Base-by-base conservation (phyloP, 768 basidiomycete genomes). In the Lepiota subincarnata region DNA sequence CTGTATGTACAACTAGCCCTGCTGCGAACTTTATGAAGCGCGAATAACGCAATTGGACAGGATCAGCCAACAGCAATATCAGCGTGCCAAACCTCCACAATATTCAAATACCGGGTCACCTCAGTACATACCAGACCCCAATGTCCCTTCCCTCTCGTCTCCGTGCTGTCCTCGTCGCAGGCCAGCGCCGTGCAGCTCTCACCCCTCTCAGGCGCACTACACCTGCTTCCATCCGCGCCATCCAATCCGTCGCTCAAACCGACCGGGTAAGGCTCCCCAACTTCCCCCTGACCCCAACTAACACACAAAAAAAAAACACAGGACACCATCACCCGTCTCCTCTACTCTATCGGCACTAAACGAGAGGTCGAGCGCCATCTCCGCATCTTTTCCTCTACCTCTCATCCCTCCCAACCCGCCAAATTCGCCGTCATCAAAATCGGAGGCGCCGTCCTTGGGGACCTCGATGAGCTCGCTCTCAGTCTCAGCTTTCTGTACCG, bases 391-490 rank as follows among this genome's bases (percentile, higher is more conserved):
- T 92, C 93, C 8, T 87, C 91, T n/a, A 87, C 92, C 18, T 90
- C 92, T 6, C 86, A 94, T 63, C 83, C 88, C 2, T 85, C 90
- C 13, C 84, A 92, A 55, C 90, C 92, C 37, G 94, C 94, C 56
- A 96, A 92, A 69, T 97, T 97, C 63, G 94, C 93, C 36, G 97
- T 99, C 55, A 87, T 99, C 78, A 99, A 99, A 73, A 86, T 99
- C 61, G 97, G 97, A 55, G 97, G 97, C 43, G 96, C 92, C 6
- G 95, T 98, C 39, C 79, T 99, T 5, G 89, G 87, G 62, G 83
- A 98, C 55, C 74, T 98, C 48, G 89, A 98, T 58, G 95, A 98
- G 59, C 84, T 99, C 43, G 94, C 95, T 4, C 83, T 95, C 47
- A 96, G 90, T 58, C 79, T 99, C 62, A 95, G 92, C 71, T 99